These are phyloP conservation scores for Puccinia brachypodii DNA, from an alignment of 1,284 basidiomycete genomes.

Conservation along the genomic window DNA sequence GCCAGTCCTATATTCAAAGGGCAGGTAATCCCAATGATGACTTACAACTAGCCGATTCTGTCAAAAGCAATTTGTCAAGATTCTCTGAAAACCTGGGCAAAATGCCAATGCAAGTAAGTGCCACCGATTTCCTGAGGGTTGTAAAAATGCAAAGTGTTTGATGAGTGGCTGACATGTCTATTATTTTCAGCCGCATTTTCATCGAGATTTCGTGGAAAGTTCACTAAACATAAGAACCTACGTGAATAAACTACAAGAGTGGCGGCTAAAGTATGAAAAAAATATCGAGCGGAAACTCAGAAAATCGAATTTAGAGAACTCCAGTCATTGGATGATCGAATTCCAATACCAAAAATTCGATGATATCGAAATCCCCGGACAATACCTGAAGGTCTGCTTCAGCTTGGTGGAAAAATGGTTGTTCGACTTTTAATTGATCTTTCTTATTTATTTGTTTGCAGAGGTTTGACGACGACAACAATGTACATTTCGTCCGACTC, in stretches of 20 bases:
- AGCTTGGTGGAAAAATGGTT: background rate
- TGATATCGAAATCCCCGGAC: conserved; percentile 96
- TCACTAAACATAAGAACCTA: conserved; percentile 84
- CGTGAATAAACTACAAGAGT: conserved; percentile 81
- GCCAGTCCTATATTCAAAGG: conserved; percentile 40
- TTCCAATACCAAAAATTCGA: conserved; percentile 99
- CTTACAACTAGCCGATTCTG: conserved; percentile 37
- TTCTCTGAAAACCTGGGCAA: conserved; percentile 2
- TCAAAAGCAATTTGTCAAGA: conserved; percentile 33
- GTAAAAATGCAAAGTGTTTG: background rate
- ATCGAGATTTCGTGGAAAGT: conserved; percentile 83
- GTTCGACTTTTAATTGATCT: conserved; percentile 27
- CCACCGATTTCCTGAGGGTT: conserved; percentile 53
- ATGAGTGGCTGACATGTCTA: conserved; percentile 49
- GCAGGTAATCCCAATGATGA: conserved; percentile 43
- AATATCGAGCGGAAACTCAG: conserved; percentile 78
- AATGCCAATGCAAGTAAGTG: conserved; percentile 59
- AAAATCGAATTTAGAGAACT: conserved; percentile 80
- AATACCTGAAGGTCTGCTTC: conserved; percentile 81
- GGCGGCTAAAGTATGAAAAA: conserved; percentile 90
- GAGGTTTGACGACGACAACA: conserved; percentile 83
- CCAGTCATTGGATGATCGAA: conserved; percentile 92
- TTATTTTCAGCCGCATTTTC: conserved; percentile 71
- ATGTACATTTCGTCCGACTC: conserved; percentile 87
- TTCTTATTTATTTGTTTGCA: conserved; percentile 42